Base-by-base conservation (phyloP, 805 yeast species). In the Torulaspora microellipsoides region DNA sequence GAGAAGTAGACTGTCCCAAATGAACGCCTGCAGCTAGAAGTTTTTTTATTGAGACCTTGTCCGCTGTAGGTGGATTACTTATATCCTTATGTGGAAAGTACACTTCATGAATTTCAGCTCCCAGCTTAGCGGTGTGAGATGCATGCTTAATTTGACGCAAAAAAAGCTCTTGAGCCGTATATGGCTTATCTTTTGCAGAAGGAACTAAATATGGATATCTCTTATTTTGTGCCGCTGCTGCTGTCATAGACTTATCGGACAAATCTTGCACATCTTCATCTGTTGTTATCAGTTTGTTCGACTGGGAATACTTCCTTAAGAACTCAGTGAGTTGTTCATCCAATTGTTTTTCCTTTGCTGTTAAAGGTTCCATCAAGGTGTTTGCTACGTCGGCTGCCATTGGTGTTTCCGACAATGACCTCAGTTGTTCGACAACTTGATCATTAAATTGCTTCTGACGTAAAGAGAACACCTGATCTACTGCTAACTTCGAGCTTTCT, bases 11-110 rank as follows among this genome's bases (percentile, higher is more conserved):
- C 55, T 91, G 97, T 25, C 99, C 99, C 53, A 93, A 70, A 65
- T 93, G 99, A 36, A 91, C 91, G 40, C 96, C 97, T 0, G 97
- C 87, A 3, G 96, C 91, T 65, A 91, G 64, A 41, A 93, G 72
- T 45, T 80, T 80, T 27, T 87, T 70, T 30, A 89, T 70, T 2
- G 91, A 74, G 10, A 86, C 61, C 44, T 85, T 78, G 15, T 74
- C 65, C 15, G 79, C 69, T 11, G 70, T 55, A 29, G 76, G 69
- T 13, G 96, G 95, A 17, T 71, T 66, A 35, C 71, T 69, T 27
- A 82, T 70, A 47, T 85, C 85, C 48, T 75, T 71, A 58, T 81
- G 80, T 13, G 96, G 95, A 41, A 68, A 65, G 60, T 86, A 88
- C 6, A 85, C 81, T 46, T 78, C 72, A 42, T 69, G 64, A 6